Evolutionary conservation across 139 green algal species (phyloP).

Genomic region (Chlamydomonas asymmetrica): DNA sequence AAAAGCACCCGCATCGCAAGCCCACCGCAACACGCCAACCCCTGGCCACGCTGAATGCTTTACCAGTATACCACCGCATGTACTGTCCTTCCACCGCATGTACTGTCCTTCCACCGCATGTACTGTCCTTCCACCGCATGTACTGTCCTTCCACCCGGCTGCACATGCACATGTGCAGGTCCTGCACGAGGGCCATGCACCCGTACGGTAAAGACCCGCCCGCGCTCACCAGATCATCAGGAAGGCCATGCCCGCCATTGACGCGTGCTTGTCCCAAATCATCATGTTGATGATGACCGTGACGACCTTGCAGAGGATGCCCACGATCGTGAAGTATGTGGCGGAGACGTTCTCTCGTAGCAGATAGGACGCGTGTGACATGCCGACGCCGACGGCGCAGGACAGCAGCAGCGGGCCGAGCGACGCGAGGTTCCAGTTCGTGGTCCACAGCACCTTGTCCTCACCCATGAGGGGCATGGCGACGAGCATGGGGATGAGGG

Average conservation of each 20-base stretch:
- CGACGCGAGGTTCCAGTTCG: conserved; percentile 27
- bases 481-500: conserved; percentile 30
- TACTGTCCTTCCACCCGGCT: too few relatives aligned
- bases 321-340: conserved; percentile 82
- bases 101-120: neutral
- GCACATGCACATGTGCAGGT: too few relatives aligned
- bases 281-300: conserved; percentile 46
- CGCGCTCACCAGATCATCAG: conserved; percentile 36
- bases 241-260: conserved; percentile 28
- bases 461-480: conserved; percentile 32
- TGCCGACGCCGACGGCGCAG: conserved; percentile 67
- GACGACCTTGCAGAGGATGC: conserved; percentile 83
- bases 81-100: neutral
- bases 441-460: conserved; percentile 19
- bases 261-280: conserved; percentile 48
- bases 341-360: conserved; percentile 70
- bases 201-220: neutral
- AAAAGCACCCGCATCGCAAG: too few relatives aligned
- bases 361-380: conserved; percentile 64
- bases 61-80: neutral
- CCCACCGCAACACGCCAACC: too few relatives aligned
- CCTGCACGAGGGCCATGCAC: too few relatives aligned
- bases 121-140: neutral
- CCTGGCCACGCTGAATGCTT: too few relatives aligned
- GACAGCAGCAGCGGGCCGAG: conserved; percentile 57